Percentiles rank a stretch among this genome's conserved stretches.
phyloP scores from a whole-genome alignment of 192 early-diverging fungal genomes.

The Mortierella claussenii region DNA sequence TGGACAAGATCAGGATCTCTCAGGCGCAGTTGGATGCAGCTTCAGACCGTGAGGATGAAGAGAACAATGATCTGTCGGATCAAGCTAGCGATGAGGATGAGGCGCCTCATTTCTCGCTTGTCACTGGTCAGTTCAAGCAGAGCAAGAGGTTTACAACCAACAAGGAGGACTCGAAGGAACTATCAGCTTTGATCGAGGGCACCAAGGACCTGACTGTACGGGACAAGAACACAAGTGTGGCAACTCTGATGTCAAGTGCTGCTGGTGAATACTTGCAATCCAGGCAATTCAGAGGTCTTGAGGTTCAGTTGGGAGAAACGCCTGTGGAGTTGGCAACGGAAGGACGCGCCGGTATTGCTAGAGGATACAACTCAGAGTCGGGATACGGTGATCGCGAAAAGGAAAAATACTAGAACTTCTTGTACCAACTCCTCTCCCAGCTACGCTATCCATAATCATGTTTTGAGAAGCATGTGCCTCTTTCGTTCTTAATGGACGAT shows the following conservation, averaged over 20 bases:
- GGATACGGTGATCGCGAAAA: constrained; percentile 42
- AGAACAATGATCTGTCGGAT: not conserved
- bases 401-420: constrained; percentile 45
- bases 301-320: constrained; percentile 73
- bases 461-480: not conserved
- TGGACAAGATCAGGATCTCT: constrained; percentile 37
- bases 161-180: constrained; percentile 41
- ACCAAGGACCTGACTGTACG: constrained; percentile 65
- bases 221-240: constrained; percentile 62
- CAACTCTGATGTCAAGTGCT: constrained; percentile 66
- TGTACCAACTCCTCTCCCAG: too few species aligned
- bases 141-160: constrained; percentile 57
- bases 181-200: constrained; percentile 35
- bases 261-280: constrained; percentile 78
- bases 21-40: constrained; percentile 46
- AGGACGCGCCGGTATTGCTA: constrained; percentile 90
- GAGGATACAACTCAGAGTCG: constrained; percentile 66
- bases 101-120: constrained; percentile 88
- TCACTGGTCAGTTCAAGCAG: constrained; percentile 84
- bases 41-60: constrained; percentile 41
- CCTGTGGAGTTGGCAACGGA: constrained; percentile 70
- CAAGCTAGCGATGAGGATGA: constrained; percentile 67
- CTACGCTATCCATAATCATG: too few species aligned
- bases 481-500: not conserved
- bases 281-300: constrained; percentile 85